Evolutionary conservation across 2,329 filamentous ascomycete species (phyloP).

Genomic region (Fusarium veterinarium): DNA sequence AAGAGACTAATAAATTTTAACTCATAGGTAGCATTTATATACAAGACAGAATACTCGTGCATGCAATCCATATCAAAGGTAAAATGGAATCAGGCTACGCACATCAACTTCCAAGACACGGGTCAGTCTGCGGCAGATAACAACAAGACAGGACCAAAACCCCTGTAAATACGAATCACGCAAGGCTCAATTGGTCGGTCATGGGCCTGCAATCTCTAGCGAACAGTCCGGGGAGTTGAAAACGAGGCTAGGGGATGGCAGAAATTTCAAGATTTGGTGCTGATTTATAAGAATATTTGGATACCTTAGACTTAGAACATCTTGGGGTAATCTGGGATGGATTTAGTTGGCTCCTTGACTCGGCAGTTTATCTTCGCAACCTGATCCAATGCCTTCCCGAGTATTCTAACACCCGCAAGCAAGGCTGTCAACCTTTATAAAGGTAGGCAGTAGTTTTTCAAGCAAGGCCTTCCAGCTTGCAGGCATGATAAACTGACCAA

Average conservation of each 20-base stretch:
- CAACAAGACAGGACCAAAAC: not conserved
- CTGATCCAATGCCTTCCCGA: not conserved
- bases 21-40: not conserved
- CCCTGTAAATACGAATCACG: not conserved
- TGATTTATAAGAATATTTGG: not conserved
- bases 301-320: not conserved
- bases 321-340: not conserved
- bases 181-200: not conserved
- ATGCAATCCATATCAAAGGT: not conserved
- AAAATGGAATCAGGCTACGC: not conserved
- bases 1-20: not conserved
- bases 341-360: not conserved
- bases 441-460: not conserved
- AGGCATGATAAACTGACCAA: not conserved
- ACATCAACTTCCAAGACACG: not conserved
- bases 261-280: not conserved
- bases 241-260: not conserved
- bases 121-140: not conserved
- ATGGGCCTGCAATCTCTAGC: not conserved
- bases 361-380: not conserved
- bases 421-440: not conserved
- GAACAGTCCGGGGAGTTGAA: not conserved
- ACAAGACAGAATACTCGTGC: not conserved
- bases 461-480: not conserved
- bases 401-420: not conserved